Conservation (phyloP, 2,329 filamentous ascomycete species). For the Hansfordia pulvinata region DNA sequence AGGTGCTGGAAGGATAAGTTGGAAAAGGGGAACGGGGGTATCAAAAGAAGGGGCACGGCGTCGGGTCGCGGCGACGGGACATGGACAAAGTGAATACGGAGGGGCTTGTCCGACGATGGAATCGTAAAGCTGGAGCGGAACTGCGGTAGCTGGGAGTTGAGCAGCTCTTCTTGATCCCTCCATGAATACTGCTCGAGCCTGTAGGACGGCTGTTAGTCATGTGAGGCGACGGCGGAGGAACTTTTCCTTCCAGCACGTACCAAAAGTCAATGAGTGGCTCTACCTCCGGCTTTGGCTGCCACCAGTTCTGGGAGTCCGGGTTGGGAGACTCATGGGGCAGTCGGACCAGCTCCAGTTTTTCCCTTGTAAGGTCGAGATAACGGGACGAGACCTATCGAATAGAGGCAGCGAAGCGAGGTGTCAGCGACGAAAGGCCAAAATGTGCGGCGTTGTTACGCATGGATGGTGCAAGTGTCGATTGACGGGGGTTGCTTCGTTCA, state of each 20-base stretch:
- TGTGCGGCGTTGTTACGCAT: neutral
- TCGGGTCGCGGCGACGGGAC: constrained; percentile 34
- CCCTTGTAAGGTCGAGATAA: constrained; percentile 52
- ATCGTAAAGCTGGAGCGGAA: constrained; percentile 42
- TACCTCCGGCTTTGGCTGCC: constrained; percentile 45
- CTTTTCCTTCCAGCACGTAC: constrained; percentile 20
- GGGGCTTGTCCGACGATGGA: constrained; percentile 22
- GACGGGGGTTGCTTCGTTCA: too few relatives aligned
- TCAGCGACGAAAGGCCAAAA: constrained; percentile 13
- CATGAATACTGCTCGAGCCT: constrained; percentile 57
- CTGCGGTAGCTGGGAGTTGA: constrained; percentile 49
- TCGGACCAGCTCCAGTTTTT: constrained; percentile 53
- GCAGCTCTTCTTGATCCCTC: constrained; percentile 40
- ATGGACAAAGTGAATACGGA: constrained; percentile 54
- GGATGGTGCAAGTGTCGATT: constrained; percentile 3
- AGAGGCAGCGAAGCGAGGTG: constrained; percentile 1
- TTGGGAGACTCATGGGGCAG: constrained; percentile 44
- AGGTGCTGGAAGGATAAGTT: constrained; percentile 46
- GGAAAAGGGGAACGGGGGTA: constrained; percentile 52
- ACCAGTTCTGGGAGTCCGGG: constrained; percentile 35
- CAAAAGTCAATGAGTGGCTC: constrained; percentile 55
- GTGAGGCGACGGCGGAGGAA: neutral
- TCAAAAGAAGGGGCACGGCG: constrained; percentile 49
- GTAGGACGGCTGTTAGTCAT: neutral
- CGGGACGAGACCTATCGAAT: constrained; percentile 43